Conservation (phyloP, 2,329 filamentous ascomycete species). For the Colletotrichum godetiae region DNA sequence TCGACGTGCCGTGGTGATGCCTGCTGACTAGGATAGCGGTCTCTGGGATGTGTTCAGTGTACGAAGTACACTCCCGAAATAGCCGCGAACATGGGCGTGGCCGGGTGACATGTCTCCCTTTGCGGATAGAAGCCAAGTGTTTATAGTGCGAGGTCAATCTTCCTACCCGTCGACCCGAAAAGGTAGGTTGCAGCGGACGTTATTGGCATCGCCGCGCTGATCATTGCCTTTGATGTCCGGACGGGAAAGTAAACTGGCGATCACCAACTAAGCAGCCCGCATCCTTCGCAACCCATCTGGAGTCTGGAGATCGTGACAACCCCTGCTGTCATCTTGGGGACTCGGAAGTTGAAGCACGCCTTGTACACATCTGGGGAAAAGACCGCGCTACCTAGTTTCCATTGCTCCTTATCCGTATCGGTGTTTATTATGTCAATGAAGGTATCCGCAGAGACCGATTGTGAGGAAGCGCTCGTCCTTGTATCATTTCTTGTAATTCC, state of each 20-base stretch:
- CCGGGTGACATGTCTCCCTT: neutral
- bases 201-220: slow-evolving; percentile 7
- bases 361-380: neutral
- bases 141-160: slow-evolving; percentile 5
- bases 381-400: no score
- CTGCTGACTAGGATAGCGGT: neutral
- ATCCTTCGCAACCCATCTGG: neutral
- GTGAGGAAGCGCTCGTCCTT: neutral
- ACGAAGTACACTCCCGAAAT: neutral
- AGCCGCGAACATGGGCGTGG: neutral
- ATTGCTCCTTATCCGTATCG: no score
- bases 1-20: neutral
- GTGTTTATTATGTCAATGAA: no score
- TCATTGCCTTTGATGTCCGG: neutral
- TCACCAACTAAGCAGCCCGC: neutral
- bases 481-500: neutral
- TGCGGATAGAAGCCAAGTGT: neutral
- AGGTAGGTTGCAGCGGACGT: neutral
- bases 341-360: neutral
- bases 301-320: neutral
- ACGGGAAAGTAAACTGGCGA: neutral
- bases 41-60: neutral
- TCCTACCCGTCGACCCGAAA: neutral
- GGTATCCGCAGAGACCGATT: neutral
- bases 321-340: neutral